These are phyloP conservation scores for Linanthus parryae DNA, from an alignment of 148 eudicot species.

Conservation along the genomic window DNA sequence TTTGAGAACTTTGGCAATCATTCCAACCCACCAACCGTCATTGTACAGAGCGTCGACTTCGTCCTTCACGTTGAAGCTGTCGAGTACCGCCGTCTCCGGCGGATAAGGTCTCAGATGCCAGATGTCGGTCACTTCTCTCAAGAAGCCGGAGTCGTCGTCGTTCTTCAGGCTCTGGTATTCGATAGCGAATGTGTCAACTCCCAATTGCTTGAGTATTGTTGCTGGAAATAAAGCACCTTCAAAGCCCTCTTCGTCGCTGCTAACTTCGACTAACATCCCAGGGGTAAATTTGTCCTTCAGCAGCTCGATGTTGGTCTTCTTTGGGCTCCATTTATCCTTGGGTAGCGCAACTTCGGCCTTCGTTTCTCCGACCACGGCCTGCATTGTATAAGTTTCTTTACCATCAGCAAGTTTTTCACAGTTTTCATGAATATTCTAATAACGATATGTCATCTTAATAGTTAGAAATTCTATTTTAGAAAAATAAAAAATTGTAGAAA, in stretches of 20 bases:
- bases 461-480: no score
- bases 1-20: constrained; percentile 45
- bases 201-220: constrained; percentile 34
- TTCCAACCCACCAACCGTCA: constrained; percentile 97
- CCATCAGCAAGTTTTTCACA: neutral
- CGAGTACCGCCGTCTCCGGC: constrained; percentile 31
- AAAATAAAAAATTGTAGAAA: no score
- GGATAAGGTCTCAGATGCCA: constrained; percentile 70
- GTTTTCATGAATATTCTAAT: no score
- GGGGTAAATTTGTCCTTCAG: constrained; percentile 18
- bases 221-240: constrained; percentile 90
- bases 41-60: constrained; percentile 82
- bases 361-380: constrained; percentile 15
- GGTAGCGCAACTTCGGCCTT: constrained; percentile 11
- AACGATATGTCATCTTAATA: no score
- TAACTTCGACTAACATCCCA: constrained; percentile 65
- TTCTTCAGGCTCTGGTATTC: constrained; percentile 58
- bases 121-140: constrained; percentile 64
- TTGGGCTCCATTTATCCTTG: constrained; percentile 23
- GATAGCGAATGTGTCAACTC: constrained; percentile 35
- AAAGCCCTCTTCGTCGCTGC: constrained; percentile 83
- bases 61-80: constrained; percentile 40
- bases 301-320: constrained; percentile 25
- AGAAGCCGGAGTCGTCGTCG: constrained; percentile 49
- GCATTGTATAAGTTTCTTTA: constrained; percentile 18